Conservation (phyloP, 2,329 filamentous ascomycete genomes). For the Rugonectria rugulosa region DNA sequence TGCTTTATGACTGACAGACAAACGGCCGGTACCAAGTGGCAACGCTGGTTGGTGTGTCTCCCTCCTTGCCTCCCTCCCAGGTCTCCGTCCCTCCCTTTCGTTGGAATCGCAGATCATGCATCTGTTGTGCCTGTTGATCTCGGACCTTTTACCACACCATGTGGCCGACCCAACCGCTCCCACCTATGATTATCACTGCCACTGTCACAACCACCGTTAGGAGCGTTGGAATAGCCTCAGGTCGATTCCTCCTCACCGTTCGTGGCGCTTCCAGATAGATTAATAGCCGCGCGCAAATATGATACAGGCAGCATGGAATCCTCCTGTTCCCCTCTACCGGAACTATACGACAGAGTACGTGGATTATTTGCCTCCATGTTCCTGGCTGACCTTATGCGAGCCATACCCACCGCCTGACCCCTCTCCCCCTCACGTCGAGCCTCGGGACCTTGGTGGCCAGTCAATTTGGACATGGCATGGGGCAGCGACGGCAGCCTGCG, state of each 20-base stretch:
- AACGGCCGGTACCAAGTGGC: too few species aligned
- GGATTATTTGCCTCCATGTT: neutral
- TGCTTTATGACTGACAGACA: too few species aligned
- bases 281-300: slow-evolving; percentile 17
- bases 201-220: neutral
- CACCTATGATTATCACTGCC: neutral
- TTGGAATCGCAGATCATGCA: neutral
- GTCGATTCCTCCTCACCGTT: slow-evolving; percentile 12
- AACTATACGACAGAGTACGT: too few species aligned
- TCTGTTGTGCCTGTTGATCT: neutral
- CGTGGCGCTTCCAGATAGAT: slow-evolving; percentile 25
- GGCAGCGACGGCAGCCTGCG: neutral
- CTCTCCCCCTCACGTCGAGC: neutral
- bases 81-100: too few species aligned
- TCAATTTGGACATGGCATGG: neutral
- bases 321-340: too few species aligned
- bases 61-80: too few species aligned
- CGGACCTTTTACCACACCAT: too few species aligned
- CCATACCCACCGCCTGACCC: neutral
- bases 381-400: neutral
- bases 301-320: neutral
- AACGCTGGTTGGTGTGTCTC: too few species aligned
- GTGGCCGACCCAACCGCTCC: neutral
- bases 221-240: too few species aligned
- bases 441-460: neutral